Conservation (phyloP, 2,329 filamentous ascomycete genomes). For the Fusarium drepaniforme region DNA sequence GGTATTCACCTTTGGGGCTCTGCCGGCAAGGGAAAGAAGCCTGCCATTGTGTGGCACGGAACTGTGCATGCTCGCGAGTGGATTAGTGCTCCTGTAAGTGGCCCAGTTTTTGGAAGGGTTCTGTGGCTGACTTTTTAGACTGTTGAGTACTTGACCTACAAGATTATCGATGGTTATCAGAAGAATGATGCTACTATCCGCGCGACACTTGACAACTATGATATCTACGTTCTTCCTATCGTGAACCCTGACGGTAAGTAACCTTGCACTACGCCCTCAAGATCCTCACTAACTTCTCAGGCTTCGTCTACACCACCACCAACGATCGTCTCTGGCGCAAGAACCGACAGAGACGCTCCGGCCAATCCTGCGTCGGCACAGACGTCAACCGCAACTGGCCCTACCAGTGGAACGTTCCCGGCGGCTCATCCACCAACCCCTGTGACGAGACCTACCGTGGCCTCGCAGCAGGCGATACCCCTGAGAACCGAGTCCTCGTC, state of each 20-base stretch:
- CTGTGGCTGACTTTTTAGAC: slow-evolving; percentile 15
- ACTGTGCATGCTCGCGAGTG: slow-evolving; percentile 72
- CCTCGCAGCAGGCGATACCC: slow-evolving; percentile 54
- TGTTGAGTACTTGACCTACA: slow-evolving; percentile 38
- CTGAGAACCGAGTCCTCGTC: slow-evolving; percentile 64
- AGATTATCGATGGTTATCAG: slow-evolving; percentile 37
- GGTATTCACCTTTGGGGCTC: slow-evolving; percentile 70
- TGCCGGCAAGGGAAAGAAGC: slow-evolving; percentile 57
- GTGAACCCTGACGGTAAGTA: slow-evolving; percentile 70
- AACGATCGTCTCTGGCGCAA: slow-evolving; percentile 72
- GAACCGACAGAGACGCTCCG: slow-evolving; percentile 60
- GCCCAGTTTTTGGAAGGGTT: fast-evolving
- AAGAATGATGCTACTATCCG: slow-evolving; percentile 21
- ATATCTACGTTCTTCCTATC: slow-evolving; percentile 74
- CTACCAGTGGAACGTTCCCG: slow-evolving; percentile 63
- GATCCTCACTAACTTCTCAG: slow-evolving; percentile 42
- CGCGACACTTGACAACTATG: slow-evolving; percentile 67
- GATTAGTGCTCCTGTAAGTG: slow-evolving; percentile 64
- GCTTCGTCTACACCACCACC: slow-evolving; percentile 61
- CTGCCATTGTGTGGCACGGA: slow-evolving; percentile 67
- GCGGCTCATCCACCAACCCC: slow-evolving; percentile 64
- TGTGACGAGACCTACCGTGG: slow-evolving; percentile 65
- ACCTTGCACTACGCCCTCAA: fast-evolving
- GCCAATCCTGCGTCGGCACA: slow-evolving; percentile 60
- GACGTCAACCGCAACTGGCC: slow-evolving; percentile 74